These are phyloP conservation scores for Podospora sp. DNA, from an alignment of 495 filamentous ascomycete genomes.

Conservation along the genomic window DNA sequence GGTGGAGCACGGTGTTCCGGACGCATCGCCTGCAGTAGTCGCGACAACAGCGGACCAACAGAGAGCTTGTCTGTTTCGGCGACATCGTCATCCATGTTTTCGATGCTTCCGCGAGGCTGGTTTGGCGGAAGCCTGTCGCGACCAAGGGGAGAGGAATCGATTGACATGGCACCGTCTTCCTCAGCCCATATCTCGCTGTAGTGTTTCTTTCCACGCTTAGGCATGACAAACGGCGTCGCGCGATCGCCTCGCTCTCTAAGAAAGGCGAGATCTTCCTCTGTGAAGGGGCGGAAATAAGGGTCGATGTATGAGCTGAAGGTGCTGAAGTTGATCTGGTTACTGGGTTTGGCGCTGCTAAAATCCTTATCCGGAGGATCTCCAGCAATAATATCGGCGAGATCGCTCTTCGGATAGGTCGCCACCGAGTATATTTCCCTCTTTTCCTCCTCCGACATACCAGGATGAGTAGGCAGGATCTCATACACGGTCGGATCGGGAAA, in stretches of 20 bases:
- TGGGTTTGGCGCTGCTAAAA: constrained; percentile 90
- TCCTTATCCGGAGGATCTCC: constrained; percentile 90
- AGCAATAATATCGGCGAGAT: constrained; percentile 81
- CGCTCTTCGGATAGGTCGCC: constrained; percentile 73
- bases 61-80: constrained; percentile 91
- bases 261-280: constrained; percentile 94
- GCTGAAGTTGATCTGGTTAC: constrained; percentile 86
- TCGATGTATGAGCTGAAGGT: constrained; percentile 89
- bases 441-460: constrained; percentile 77
- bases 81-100: constrained; percentile 79
- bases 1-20: constrained; percentile 73
- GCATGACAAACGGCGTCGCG: constrained; percentile 78
- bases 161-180: constrained; percentile 77
- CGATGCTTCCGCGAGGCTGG: constrained; percentile 79
- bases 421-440: constrained; percentile 87
- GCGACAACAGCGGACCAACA: constrained; percentile 77
- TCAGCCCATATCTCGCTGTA: constrained; percentile 92
- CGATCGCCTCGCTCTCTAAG: constrained; percentile 89
- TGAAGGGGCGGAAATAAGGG: constrained; percentile 85
- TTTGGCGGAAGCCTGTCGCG: constrained; percentile 73
- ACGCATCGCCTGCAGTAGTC: constrained; percentile 79
- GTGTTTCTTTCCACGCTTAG: constrained; percentile 77
- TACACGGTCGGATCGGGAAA: constrained; percentile 95
- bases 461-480: constrained; percentile 75
- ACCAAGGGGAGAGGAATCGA: constrained; percentile 59